Percentiles rank a stretch among this genome's conserved stretches.
phyloP scores from a whole-genome alignment of 2,329 filamentous ascomycete species.

The Claviceps pusilla region DNA sequence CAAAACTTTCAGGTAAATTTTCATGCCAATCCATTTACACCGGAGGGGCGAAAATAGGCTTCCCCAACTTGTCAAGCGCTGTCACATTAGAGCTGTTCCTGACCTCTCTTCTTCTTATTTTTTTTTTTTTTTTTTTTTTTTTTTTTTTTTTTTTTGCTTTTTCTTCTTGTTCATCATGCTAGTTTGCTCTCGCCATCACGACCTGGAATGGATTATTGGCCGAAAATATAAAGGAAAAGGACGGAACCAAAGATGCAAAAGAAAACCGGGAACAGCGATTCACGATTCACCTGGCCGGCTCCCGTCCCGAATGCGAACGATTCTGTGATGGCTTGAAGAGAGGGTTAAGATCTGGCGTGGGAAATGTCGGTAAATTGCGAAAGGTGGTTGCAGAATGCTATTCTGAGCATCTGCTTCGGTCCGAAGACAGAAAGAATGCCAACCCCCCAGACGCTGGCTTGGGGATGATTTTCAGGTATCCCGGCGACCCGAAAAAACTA shows the following conservation, averaged over 20 bases:
- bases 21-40: not conserved
- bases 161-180: not conserved
- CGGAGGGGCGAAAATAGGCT: not conserved
- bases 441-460: conserved; percentile 71
- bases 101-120: not conserved
- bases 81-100: not conserved
- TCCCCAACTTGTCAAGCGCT: not conserved
- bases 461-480: conserved; percentile 84
- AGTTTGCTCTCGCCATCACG: conserved; percentile 85
- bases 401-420: conserved; percentile 64
- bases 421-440: conserved; percentile 45
- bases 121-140: too few relatives aligned
- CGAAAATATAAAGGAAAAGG: conserved; percentile 37
- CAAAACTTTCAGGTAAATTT: conserved; percentile 57
- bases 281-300: conserved; percentile 80
- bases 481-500: conserved; percentile 85
- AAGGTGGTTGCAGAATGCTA: conserved; percentile 73
- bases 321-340: conserved; percentile 95
- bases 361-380: conserved; percentile 73
- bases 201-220: conserved; percentile 72
- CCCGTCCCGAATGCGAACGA: conserved; percentile 74
- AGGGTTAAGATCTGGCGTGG: conserved; percentile 72
- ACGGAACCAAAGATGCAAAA: conserved; percentile 26
- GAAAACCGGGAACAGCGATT: conserved; percentile 59
- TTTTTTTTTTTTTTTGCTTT: too few relatives aligned